phyloP scores from a whole-genome alignment of 352 stramenopile genomes.

The Globisporangium nunn region DNA sequence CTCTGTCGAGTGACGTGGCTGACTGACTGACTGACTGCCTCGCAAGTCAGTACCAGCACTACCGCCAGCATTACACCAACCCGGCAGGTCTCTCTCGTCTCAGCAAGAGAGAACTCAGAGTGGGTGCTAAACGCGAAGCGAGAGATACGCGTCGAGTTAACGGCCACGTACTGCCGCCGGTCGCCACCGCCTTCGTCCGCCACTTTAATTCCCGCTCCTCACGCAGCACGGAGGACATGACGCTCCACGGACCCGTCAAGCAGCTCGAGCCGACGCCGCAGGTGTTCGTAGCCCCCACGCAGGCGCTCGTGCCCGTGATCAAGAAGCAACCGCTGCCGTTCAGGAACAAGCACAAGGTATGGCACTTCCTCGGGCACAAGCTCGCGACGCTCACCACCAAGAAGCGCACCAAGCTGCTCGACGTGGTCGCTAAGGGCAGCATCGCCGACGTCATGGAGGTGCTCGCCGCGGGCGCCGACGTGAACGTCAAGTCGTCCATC shows the following conservation, averaged over 20 bases:
- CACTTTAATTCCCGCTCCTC: background rate
- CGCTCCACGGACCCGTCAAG: conserved; percentile 36
- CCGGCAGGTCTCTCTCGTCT: background rate
- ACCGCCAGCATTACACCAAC: background rate
- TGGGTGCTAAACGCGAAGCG: background rate
- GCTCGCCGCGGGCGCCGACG: conserved; percentile 48
- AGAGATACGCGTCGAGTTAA: background rate
- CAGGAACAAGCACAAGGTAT: conserved; percentile 40
- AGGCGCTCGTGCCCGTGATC: conserved; percentile 42
- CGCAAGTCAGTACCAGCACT: background rate
- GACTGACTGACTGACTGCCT: background rate
- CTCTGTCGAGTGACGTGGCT: background rate
- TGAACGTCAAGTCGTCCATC: conserved; percentile 36
- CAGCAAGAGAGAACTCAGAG: background rate
- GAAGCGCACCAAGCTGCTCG: conserved; percentile 62
- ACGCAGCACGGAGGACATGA: conserved; percentile 17
- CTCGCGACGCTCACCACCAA: conserved; percentile 61
- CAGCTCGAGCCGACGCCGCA: conserved; percentile 33
- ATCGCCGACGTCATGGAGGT: conserved; percentile 54
- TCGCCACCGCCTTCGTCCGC: background rate
- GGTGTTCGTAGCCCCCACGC: conserved; percentile 28
- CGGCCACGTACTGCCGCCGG: background rate
- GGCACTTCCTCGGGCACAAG: conserved; percentile 71
- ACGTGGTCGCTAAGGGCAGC: conserved; percentile 47
- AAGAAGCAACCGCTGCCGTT: conserved; percentile 29